Base-by-base conservation (phyloP, 2,329 filamentous ascomycete genomes). In the Cladosporium sp. region DNA sequence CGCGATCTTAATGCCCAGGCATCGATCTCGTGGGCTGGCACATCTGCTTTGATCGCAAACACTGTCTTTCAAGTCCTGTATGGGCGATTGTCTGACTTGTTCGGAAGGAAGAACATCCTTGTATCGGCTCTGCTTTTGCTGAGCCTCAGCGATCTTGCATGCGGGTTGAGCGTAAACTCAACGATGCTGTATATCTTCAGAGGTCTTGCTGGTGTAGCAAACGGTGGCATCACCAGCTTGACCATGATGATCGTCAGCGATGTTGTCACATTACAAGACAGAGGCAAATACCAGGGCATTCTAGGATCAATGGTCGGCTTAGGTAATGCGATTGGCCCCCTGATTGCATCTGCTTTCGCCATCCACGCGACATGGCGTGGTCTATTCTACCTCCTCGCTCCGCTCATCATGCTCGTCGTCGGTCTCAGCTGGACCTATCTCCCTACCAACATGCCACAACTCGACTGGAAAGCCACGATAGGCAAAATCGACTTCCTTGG, bases 11-110 rank as follows among this genome's bases (percentile, higher is more conserved):
- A 78, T 74, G 74, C 78, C 1, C 76, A 77, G 66, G 78, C 78
- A n/a, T 83, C 83, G 2, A 88, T 88, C 56, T 80, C 82, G 0
- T 86, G 84, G 84, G 82, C 82, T 1, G 83, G 83, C 7, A 85
- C 83, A 0, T 81, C 83, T 10, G 80, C 81, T 3, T 74, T 87
- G 53, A 82, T 87, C 54, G 84, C 84, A 32, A 85, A 84, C 66
- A 89, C 88, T 0, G 83, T 85, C 36, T 89, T 89, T 68, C 87
- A 88, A 68, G 85, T 89, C 66, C 79, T 90, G 0, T 89, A 89
- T 72, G 87, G 87, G 23, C 81, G 74, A 14, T 66, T 76, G 21
- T 70, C 66, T 23, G 74, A 76, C 56, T 69, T 76, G 3, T 76
- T 76, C 56, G 74, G 74, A 18, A 81, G 87, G 21, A 89, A 89